A percentile compares a stretch with the other conserved stretches of the same genome.
These are phyloP conservation scores for Aspergillus avenaceus DNA, from an alignment of 495 filamentous ascomycete species.

Conservation along the genomic window DNA sequence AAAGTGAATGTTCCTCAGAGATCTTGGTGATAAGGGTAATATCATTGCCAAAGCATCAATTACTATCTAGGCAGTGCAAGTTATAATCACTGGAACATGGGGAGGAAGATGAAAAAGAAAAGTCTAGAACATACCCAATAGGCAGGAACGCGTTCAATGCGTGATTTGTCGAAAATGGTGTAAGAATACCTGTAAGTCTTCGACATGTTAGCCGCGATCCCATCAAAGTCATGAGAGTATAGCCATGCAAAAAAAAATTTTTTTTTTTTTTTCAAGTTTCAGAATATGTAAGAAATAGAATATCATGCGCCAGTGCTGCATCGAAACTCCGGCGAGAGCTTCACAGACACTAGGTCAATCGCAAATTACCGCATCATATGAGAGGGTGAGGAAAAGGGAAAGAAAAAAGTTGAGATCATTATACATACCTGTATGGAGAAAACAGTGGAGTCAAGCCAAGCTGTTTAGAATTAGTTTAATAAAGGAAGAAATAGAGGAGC, in stretches of 20 bases:
- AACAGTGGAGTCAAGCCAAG: background rate
- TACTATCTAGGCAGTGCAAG: conserved; percentile 80
- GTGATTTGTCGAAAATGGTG: background rate
- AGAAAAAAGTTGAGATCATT: background rate
- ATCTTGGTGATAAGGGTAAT: conserved; percentile 74
- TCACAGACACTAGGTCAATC: conserved; percentile 82
- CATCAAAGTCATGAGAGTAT: background rate
- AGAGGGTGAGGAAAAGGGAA: conserved; percentile 13
- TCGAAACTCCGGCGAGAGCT: conserved; percentile 79
- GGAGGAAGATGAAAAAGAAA: conserved; percentile 4
- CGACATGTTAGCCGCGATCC: conserved; percentile 24
- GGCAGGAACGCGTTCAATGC: background rate
- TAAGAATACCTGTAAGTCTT: conserved; percentile 16
- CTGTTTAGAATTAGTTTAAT: background rate
- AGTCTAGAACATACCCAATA: conserved; percentile 15
- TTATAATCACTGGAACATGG: conserved; percentile 68
- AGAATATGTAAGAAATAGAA: conserved; percentile 98
- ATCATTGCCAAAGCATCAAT: conserved; percentile 69
- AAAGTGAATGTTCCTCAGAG: conserved; percentile 57
- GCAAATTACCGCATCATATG: conserved; percentile 97
- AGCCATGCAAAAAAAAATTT: no score
- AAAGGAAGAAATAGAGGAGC: background rate
- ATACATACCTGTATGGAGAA: conserved; percentile 25
- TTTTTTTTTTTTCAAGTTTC: conserved; percentile 51
- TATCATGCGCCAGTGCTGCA: conserved; percentile 75